Evolutionary conservation across 352 stramenopile genomes (phyloP).

Genomic region (Aphanomyces invadans): DNA sequence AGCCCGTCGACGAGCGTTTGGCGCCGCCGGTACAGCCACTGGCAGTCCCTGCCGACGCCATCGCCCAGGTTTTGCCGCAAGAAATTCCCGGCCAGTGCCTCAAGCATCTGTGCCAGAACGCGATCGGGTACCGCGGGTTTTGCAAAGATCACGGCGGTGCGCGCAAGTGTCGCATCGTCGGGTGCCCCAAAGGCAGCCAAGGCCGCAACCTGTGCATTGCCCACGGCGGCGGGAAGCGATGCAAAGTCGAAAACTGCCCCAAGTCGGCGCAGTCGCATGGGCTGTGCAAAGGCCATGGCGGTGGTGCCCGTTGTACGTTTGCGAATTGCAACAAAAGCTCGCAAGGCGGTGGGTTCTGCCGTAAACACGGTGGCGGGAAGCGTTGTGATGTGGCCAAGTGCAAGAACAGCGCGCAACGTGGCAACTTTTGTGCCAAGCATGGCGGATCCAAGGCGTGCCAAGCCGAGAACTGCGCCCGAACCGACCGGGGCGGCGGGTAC

Average conservation of each 20-base stretch:
- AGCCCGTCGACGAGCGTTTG: neutral
- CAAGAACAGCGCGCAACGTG: constrained; percentile 24
- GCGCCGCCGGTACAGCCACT: no score
- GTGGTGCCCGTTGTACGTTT: constrained; percentile 23
- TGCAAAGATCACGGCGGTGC: constrained; percentile 24
- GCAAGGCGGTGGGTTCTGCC: constrained; percentile 23
- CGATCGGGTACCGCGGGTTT: constrained; percentile 52
- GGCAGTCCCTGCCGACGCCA: no score
- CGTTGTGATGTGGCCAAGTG: constrained; percentile 22
- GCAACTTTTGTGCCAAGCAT: constrained; percentile 25
- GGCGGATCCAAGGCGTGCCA: constrained; percentile 22
- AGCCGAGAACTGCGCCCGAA: constrained; percentile 16
- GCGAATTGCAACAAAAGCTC: constrained; percentile 24
- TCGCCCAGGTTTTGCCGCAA: no score
- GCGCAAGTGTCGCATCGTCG: constrained; percentile 20
- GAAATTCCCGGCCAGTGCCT: constrained; percentile 23
- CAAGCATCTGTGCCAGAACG: constrained; percentile 53
- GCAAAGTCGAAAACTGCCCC: constrained; percentile 22
- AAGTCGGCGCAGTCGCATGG: constrained; percentile 24
- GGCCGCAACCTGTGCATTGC: constrained; percentile 24
- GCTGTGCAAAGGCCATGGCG: constrained; percentile 25
- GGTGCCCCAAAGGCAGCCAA: constrained; percentile 24
- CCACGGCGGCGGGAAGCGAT: constrained; percentile 25
- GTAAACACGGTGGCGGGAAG: constrained; percentile 24
- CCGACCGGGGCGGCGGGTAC: constrained; percentile 24